A percentile compares a stretch with the other conserved stretches of the same genome.
phyloP scores from a whole-genome alignment of 257 asterid species.

The Linderniella brevidens region DNA sequence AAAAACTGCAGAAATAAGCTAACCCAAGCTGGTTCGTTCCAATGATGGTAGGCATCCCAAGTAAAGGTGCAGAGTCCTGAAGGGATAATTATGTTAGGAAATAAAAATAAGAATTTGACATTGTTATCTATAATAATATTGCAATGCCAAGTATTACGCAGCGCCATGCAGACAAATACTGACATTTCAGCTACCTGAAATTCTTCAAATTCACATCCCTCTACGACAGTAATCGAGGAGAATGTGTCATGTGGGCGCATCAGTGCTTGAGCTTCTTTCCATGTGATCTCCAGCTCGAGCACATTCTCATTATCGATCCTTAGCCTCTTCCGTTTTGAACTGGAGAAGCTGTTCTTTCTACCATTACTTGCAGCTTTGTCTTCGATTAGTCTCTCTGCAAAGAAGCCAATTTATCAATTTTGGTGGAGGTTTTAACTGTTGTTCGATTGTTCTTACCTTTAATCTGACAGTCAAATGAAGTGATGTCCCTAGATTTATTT shows the following conservation, averaged over 20 bases:
- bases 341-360: constrained; percentile 43
- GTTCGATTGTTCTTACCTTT: constrained; percentile 22
- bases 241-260: constrained; percentile 54
- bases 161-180: neutral
- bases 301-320: constrained; percentile 42
- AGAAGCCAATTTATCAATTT: too few species aligned
- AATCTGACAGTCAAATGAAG: constrained; percentile 14
- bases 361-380: constrained; percentile 20
- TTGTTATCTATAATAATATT: too few species aligned
- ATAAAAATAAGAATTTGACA: constrained; percentile 4
- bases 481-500: constrained; percentile 22
- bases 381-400: constrained; percentile 30
- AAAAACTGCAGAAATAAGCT: constrained; percentile 11
- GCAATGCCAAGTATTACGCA: too few species aligned
- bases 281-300: constrained; percentile 60
- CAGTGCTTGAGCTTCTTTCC: constrained; percentile 70
- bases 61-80: constrained; percentile 61
- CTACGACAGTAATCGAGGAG: constrained; percentile 38
- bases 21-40: constrained; percentile 56
- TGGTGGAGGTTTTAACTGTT: constrained; percentile 5
- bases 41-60: constrained; percentile 78
- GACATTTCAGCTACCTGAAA: constrained; percentile 48
- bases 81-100: constrained; percentile 7
- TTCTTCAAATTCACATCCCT: constrained; percentile 83
- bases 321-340: constrained; percentile 43